Conservation (phyloP, 106 monocot species). For the Xerophyta viscosa region DNA sequence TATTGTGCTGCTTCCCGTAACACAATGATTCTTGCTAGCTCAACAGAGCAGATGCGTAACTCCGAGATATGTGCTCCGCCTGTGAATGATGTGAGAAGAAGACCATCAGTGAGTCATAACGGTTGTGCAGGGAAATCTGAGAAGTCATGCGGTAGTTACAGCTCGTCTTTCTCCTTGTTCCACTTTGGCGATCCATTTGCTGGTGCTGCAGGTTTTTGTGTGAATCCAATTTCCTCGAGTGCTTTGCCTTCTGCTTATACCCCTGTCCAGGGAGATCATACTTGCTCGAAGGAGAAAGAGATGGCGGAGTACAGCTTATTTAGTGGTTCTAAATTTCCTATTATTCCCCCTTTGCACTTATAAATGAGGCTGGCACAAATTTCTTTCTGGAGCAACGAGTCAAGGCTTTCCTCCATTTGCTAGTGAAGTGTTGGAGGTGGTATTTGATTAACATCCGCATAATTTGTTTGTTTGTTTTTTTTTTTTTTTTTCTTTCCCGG, state of each 20-base stretch:
- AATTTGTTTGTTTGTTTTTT: no score
- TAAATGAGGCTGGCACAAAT: constrained; percentile 6
- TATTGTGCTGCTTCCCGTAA: constrained; percentile 10
- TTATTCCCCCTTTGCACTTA: constrained; percentile 59
- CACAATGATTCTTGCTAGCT: constrained; percentile 6
- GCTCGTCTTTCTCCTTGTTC: constrained; percentile 73
- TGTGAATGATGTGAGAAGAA: constrained; percentile 3
- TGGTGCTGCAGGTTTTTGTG: constrained; percentile 16
- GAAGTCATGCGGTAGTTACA: constrained; percentile 11
- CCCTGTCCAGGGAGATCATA: constrained; percentile 7
- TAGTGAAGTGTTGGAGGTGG: no score
- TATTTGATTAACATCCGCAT: no score
- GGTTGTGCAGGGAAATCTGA: constrained; percentile 2
- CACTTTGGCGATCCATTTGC: constrained; percentile 74
- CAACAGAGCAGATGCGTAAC: constrained; percentile 9
- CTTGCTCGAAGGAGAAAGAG: constrained; percentile 33
- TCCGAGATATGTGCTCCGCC: background rate
- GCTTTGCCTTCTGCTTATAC: constrained; percentile 7
- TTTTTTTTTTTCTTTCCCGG: no score
- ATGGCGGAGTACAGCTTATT: constrained; percentile 85
- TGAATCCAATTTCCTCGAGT: constrained; percentile 15
- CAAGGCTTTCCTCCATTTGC: background rate
- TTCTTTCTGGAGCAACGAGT: constrained; percentile 1
- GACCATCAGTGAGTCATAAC: constrained; percentile 6
- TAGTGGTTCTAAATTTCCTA: constrained; percentile 43